Evolutionary conservation across 345 rosid species (phyloP).

Genomic region (Gossypium turneri): DNA sequence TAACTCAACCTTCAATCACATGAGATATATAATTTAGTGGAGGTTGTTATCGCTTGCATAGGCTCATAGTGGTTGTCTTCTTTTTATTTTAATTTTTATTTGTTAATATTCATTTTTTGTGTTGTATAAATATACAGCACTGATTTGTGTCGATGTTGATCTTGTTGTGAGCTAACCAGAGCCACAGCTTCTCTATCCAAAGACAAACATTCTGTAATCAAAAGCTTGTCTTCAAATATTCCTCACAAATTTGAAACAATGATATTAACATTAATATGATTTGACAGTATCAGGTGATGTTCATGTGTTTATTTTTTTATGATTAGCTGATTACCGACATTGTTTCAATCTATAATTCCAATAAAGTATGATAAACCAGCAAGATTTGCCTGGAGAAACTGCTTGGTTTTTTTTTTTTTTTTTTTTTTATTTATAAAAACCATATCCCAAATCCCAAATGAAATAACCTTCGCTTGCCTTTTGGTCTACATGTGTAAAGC

Average conservation of each 20-base stretch:
- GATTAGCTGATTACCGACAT: background rate
- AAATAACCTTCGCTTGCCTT: background rate
- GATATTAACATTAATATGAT: background rate
- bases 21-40: background rate
- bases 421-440: background rate
- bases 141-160: background rate
- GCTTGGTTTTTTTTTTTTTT: background rate
- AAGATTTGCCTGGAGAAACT: background rate
- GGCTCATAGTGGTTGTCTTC: background rate
- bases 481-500: slow-evolving; percentile 3
- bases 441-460: background rate
- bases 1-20: background rate
- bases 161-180: background rate
- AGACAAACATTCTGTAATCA: background rate
- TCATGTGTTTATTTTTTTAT: background rate
- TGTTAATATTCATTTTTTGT: background rate
- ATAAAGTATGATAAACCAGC: background rate
- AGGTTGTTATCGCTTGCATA: background rate
- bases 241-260: background rate
- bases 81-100: background rate
- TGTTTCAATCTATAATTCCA: background rate
- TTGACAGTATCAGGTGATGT: background rate
- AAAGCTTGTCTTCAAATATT: background rate
- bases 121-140: background rate
- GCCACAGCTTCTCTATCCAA: background rate